Base-by-base conservation (phyloP, 1,139 yeast genomes). In the Blastobotrys ciferrii region DNA sequence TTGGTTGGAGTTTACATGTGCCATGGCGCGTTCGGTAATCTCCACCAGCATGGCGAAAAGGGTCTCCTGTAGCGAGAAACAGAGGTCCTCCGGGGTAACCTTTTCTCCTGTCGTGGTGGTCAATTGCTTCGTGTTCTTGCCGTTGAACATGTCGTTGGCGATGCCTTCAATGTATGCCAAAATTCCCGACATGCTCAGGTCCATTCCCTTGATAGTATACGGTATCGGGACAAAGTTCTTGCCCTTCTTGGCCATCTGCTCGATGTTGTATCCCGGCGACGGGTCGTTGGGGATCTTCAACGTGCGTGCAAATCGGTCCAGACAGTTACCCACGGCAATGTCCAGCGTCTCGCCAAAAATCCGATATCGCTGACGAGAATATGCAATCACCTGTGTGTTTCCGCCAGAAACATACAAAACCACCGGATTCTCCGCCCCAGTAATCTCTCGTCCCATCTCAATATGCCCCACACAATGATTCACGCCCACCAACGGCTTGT, bases 141-240 rank as follows among this genome's bases (percentile, higher is more conserved):
- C 74, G n/a, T 67, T 69, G 60, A 82, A 79, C 56, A 86, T 63
- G 53, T 84, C 91, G 51, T 80, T 76, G 0, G 97, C 97, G 30
- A 91, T 67, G 18, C 77, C 78, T 57, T 92, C 98, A 46, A 92
- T 78, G 60, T 81, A 80, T 12, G 92, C 96, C 54, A 92, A 70
- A 39, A 92, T 87, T 7, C 99, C 99, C 52, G 96, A 86, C 96
- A 92, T 87, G 45, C 96, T 87, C 56, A 92, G 66, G 68, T 92
- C 99, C 99, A 92, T 94, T 4, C 99, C 99, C 66, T 92, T 94
- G 15, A 92, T 98, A 0, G 98, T 91, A 64, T 92, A 92, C 0
- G 98, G 98, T 46, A 92, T 71, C 43, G 80, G 82, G 2, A 91
- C 86, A 54, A 86, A 78, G 53, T 79, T 79, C 48, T 74, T 75